Conservation (phyloP, 495 filamentous ascomycete genomes). For the Cercophora samala region DNA sequence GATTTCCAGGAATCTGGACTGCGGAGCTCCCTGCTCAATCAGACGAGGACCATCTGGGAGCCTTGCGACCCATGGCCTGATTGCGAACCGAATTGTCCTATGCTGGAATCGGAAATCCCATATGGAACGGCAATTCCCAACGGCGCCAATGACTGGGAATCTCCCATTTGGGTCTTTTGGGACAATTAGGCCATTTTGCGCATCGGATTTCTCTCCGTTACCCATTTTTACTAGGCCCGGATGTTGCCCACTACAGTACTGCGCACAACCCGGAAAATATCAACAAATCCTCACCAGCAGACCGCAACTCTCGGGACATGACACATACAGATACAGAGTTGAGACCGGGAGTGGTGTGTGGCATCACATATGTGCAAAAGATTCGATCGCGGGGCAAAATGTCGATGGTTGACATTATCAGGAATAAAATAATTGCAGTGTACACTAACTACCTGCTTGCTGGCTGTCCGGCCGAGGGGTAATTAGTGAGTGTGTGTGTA, state of each 20-base stretch:
- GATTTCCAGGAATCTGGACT: conserved; percentile 14
- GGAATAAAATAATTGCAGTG: background rate
- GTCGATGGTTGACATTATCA: conserved; percentile 7
- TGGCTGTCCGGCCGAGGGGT: too few relatives aligned
- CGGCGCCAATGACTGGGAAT: conserved; percentile 1
- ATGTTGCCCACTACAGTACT: background rate
- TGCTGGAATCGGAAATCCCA: conserved; percentile 26
- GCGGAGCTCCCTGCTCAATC: background rate
- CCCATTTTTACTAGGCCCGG: background rate
- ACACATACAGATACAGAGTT: background rate
- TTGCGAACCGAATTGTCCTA: conserved; percentile 12
- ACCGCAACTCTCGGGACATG: background rate
- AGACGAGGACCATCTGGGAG: conserved; percentile 7
- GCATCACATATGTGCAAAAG: conserved; percentile 1
- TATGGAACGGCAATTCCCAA: conserved; percentile 18
- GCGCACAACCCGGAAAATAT: too few relatives aligned
- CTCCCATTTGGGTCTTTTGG: background rate
- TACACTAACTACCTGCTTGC: too few relatives aligned
- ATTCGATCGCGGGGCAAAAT: conserved; percentile 15
- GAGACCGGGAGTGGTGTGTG: background rate
- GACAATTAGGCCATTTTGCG: background rate
- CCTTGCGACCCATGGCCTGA: conserved; percentile 11
- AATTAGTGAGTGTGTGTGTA: too few relatives aligned
- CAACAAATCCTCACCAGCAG: background rate
- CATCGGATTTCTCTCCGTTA: conserved; percentile 3